Evolutionary conservation across 495 filamentous ascomycete species (phyloP).

Genomic region (Margaritispora aquatica): DNA sequence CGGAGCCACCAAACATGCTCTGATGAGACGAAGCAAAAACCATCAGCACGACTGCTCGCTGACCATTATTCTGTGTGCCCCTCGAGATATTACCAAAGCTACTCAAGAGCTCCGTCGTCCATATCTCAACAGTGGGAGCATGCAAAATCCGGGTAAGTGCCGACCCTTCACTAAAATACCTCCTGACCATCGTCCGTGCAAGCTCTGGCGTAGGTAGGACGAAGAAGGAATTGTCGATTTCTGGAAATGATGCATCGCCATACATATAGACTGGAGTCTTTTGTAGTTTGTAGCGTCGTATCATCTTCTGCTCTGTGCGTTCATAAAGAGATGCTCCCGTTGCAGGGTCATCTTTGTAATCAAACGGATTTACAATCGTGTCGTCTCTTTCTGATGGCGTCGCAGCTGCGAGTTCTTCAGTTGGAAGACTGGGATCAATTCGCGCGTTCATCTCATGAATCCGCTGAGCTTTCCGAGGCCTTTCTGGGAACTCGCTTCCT

Average conservation of each 20-base stretch:
- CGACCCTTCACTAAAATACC: conserved; percentile 32
- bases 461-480: not conserved
- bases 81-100: conserved; percentile 14
- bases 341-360: not conserved
- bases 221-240: conserved; percentile 24
- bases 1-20: not conserved
- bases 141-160: conserved; percentile 32
- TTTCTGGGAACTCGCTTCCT: not conserved
- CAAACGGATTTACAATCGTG: not conserved
- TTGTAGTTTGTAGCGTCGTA: not conserved
- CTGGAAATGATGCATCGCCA: conserved; percentile 24
- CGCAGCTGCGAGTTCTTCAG: not conserved
- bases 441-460: not conserved
- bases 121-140: conserved; percentile 28
- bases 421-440: not conserved
- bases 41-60: conserved; percentile 27
- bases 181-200: conserved; percentile 21
- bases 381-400: not conserved
- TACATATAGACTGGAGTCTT: conserved; percentile 27
- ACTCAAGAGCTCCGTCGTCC: conserved; percentile 29
- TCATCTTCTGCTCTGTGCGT: not conserved
- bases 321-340: not conserved
- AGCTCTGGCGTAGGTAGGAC: conserved; percentile 20
- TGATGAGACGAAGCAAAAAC: conserved; percentile 21
- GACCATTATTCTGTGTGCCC: conserved; percentile 4